Conservation (phyloP, 2,329 filamentous ascomycete species). For the Neofusicoccum sp. region DNA sequence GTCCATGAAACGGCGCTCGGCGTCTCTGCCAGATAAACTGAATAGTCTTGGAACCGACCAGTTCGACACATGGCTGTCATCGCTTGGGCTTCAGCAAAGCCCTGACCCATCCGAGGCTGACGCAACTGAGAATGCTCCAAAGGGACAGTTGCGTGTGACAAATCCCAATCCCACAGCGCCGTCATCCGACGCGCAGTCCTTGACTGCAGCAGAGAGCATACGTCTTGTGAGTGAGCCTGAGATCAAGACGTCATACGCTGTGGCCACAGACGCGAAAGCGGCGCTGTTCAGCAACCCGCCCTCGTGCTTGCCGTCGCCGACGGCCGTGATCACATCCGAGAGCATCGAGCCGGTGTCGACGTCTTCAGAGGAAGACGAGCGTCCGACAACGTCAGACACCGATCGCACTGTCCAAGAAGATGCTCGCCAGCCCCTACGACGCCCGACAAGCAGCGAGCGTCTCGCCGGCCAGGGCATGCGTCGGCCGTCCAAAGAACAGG, state of each 20-base stretch:
- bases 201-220: background rate
- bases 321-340: background rate
- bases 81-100: slow-evolving; percentile 11
- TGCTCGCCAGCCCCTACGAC: background rate
- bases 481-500: background rate
- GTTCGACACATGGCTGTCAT: slow-evolving; percentile 23
- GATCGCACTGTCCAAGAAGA: background rate
- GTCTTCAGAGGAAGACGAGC: background rate
- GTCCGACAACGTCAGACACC: background rate
- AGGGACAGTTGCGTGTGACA: background rate
- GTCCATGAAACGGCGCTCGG: slow-evolving; percentile 8
- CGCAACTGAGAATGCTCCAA: background rate
- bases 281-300: slow-evolving; percentile 20
- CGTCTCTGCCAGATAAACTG: slow-evolving; percentile 12
- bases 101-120: background rate
- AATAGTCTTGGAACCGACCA: slow-evolving; percentile 20
- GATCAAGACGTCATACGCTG: background rate
- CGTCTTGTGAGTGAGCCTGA: background rate
- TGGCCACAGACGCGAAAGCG: slow-evolving; percentile 10
- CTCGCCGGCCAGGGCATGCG: slow-evolving; percentile 17
- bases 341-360: too few relatives aligned
- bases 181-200: background rate
- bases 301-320: background rate
- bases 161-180: background rate
- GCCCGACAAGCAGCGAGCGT: slow-evolving; percentile 10